Conservation (phyloP, 177 flowering plant species). For the Telopea speciosissima region DNA sequence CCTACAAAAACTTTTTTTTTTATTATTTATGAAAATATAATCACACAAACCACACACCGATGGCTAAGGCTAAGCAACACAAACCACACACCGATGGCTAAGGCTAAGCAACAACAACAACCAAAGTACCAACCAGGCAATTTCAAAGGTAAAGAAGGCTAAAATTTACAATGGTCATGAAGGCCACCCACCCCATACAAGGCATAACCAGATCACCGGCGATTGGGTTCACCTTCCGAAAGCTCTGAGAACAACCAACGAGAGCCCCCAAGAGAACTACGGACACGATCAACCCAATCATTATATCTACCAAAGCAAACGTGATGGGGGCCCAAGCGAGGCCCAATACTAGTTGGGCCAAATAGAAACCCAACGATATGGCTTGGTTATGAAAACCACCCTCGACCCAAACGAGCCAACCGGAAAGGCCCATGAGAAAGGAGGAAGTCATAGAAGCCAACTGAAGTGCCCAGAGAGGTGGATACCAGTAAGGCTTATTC, state of each 20-base stretch:
- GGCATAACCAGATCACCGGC: constrained; percentile 65
- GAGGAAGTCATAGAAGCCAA: constrained; percentile 29
- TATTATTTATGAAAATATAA: too few species aligned
- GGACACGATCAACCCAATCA: constrained; percentile 41
- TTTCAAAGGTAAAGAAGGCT: constrained; percentile 32
- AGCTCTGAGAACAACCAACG: constrained; percentile 33
- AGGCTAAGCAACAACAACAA: neutral
- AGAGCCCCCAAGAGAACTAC: constrained; percentile 37
- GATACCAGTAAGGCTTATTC: constrained; percentile 8
- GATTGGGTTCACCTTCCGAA: constrained; percentile 42
- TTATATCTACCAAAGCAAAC: constrained; percentile 31
- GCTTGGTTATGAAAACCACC: constrained; percentile 69
- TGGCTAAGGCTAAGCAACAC: too few species aligned
- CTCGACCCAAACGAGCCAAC: constrained; percentile 88
- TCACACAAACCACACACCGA: too few species aligned
- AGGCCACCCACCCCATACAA: constrained; percentile 52
- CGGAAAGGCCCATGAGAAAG: constrained; percentile 53
- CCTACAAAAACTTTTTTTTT: too few species aligned
- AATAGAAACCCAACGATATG: constrained; percentile 28
- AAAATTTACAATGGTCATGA: constrained; percentile 38
- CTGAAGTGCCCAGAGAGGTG: constrained; percentile 55
- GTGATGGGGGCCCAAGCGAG: constrained; percentile 59
- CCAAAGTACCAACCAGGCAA: neutral
- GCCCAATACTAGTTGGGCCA: constrained; percentile 37
- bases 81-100: too few species aligned